Base-by-base conservation (phyloP, 2,329 filamentous ascomycete species). In the Zymoseptoria pseudotritici region DNA sequence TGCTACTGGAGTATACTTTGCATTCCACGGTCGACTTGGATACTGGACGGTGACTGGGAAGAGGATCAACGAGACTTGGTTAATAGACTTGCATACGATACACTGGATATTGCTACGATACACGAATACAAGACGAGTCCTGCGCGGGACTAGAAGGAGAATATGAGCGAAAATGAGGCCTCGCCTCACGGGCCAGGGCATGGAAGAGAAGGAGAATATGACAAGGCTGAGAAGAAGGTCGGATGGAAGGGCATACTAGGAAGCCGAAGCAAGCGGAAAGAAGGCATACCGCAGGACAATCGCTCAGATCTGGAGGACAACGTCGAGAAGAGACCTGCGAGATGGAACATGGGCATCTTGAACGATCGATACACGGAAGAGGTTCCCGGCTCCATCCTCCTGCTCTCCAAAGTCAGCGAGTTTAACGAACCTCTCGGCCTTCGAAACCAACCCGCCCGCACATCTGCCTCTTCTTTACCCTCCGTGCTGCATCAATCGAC, bases 361-460 rank as follows among this genome's bases (percentile, higher is more conserved):
- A 92, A 91, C 69, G 90, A 94, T 68, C 83, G 78, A 54, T 74
- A 87, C 59, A 96, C 91, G 0, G 88, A 94, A 63, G 89, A 96
- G 75, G 91, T 96, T 11, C 92, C 92, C 66, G 83, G 84, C 56
- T 86, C 84, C 13, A 78, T 87, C 50, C 78, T 86, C 52, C 77
- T 87, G 6, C 78, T 86, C 42, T 82, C 83, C 7, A 76, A 77
- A 42, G 73, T 71, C 9, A 78, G 81, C 54, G 78, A 84, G 61
- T 81, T 80, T 67, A 86, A 87, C 72, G 83, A 86, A 67, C 84
- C 84, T 7, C 73, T 86, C 26, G 84, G 84, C 61, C 73, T 86
- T 58, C 78, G 79, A 73, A 75, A 84, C 80, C 76, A 90, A 78
- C 82, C 88, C 78, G 81, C 80, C 31, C 77, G 82, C 59, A 80